Conservation (phyloP, 2,329 filamentous ascomycete genomes). For the Lecanoromycetidae sp. region DNA sequence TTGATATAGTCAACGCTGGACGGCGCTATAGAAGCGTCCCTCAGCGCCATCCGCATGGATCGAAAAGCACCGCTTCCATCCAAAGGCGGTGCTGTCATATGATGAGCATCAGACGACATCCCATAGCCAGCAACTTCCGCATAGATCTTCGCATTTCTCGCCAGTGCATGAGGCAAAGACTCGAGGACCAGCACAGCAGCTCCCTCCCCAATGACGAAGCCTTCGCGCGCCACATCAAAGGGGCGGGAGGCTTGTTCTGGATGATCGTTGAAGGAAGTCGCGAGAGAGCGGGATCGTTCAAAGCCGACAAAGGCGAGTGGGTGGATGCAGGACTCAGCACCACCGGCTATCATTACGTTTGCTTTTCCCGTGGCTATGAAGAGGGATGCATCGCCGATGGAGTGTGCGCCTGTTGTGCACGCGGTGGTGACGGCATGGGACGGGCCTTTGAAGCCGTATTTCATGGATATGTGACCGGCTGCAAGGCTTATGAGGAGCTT, state of each 20-base stretch:
- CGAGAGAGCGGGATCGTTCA: constrained; percentile 71
- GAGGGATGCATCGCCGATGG: constrained; percentile 83
- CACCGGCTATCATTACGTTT: constrained; percentile 91
- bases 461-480: constrained; percentile 90
- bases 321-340: constrained; percentile 89
- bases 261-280: constrained; percentile 64
- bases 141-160: constrained; percentile 68
- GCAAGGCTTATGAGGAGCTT: constrained; percentile 89
- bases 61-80: constrained; percentile 70
- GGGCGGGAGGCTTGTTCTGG: constrained; percentile 66
- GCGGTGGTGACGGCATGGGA: constrained; percentile 77
- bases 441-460: constrained; percentile 73
- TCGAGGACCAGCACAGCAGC: constrained; percentile 80
- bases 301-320: constrained; percentile 89
- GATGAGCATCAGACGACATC: constrained; percentile 77
- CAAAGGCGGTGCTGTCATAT: constrained; percentile 80
- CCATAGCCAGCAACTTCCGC: constrained; percentile 85
- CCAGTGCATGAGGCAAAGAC: constrained; percentile 64
- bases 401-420: constrained; percentile 91
- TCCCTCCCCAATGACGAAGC: constrained; percentile 89
- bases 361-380: constrained; percentile 88
- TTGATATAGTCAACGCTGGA: constrained; percentile 78
- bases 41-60: constrained; percentile 75
- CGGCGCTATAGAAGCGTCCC: constrained; percentile 57
- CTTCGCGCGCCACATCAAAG: constrained; percentile 66